Conservation (phyloP, 225 moss, liverwort and hornwort species). For the Anthoceros angustus region DNA sequence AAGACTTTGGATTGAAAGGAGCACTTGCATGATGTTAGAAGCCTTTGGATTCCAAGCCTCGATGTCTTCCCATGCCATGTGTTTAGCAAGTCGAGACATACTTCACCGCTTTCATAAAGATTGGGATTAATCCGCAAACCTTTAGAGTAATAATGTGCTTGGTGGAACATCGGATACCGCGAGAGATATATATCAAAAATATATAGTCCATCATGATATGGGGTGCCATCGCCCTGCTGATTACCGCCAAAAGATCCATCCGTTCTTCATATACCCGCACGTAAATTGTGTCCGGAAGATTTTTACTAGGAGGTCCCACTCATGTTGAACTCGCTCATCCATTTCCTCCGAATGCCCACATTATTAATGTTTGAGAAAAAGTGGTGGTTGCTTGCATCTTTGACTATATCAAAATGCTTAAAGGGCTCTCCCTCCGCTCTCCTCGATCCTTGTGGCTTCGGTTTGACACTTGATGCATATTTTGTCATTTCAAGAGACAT, state of each 20-base stretch:
- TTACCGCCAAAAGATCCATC: background rate
- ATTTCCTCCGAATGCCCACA: background rate
- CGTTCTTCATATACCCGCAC: background rate
- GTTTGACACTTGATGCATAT: no score
- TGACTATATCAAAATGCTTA: no score
- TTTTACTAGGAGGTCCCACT: background rate
- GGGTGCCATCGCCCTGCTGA: background rate
- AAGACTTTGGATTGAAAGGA: background rate
- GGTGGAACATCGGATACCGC: background rate
- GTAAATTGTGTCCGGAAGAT: background rate
- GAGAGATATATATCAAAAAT: background rate
- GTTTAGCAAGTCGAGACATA: background rate
- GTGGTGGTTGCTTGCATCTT: no score
- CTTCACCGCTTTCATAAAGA: background rate
- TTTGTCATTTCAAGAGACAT: no score
- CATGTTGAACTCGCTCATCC: background rate
- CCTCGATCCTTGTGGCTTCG: no score
- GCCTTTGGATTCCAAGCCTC: background rate
- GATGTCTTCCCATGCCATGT: background rate
- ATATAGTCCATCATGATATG: background rate
- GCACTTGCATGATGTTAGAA: background rate
- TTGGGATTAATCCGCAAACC: background rate
- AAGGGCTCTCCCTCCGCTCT: no score
- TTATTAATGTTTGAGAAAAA: no score
- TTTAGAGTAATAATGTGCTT: background rate